Base-by-base conservation (phyloP, 257 asterid species). In the Osmanthus fragrans region DNA sequence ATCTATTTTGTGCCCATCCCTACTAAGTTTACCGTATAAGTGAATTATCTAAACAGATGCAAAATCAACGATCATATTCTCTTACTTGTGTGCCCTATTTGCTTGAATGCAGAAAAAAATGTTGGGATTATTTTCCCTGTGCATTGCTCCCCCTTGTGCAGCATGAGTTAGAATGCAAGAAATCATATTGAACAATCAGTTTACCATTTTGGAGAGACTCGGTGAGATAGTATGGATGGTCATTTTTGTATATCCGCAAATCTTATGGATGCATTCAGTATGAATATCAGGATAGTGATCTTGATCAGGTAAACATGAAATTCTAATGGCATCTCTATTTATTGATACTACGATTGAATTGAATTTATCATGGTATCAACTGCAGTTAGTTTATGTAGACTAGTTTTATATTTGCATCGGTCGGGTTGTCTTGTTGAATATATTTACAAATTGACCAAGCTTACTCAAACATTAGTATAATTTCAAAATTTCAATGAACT, bases 81-180 rank as follows among this genome's bases (percentile, higher is more conserved):
- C 54, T 2, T 45, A 40, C 4, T 45, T 15, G 23, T 10, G 4
- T 23, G 12, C 16, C 16, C 2, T 23, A 3, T 30, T 60, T 64
- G 0, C 32, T 73, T 45, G 21, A 49, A 18, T 85, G 89, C 96
- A 94, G 99, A 91, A 91, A 84, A 91, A 80, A 71, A 85, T 89
- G 86, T 82, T 92, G 82, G 97, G 97, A 68, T 91, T 94, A 90
- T 88, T 94, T 71, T 91, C 96, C 54, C 87, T 90, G 80, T 94
- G 99, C 91, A 89, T 94, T 84, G 92, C 74, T 76, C 94, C 97
- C 3, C 95, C 94, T 51, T 94, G 99, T 72, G 85, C 82, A 66
- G 2, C 45, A 39, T 39, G 45, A 39, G 33, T 40, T 60, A 30
- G 33, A 69, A 30, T 60, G 68, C 68, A 60, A 60, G 68, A 21